Evolutionary conservation across 108 stramenopile species (phyloP), one percentile per base, ranked within the genome.

Genomic region (Cyclotella distinguenda): DNA sequence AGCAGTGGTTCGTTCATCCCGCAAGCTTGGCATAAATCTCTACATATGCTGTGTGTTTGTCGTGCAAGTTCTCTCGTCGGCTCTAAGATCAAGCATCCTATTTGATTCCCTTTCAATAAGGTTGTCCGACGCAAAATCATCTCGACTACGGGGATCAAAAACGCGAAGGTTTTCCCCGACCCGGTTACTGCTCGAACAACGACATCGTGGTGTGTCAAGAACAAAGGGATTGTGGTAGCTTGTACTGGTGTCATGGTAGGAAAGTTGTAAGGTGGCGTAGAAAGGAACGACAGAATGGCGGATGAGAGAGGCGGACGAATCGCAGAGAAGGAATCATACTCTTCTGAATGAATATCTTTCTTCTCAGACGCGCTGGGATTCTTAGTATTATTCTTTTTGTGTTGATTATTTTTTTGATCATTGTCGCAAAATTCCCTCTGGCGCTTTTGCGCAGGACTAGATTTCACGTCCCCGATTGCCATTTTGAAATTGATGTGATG

Each of bases 131-230:
- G 74, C 27, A 86, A 56, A 19, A 98, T 78, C 73, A 97, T 80
- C 78, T 99, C 97, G 4, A 98, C 79, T 7, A 87, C 76, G 3
- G 99, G 97, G 6, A 98, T 79, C 10, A 96, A 79, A 63, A 98
- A 99, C 11, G 97, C 95, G n/a, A 99, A 82, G 18, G 99, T 99
- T 72, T 99, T 99, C 3, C 99, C 99, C 9, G 74, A 79, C 0
- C 99, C 99, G 6, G 99, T 99, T 3, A 95, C 91, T 13, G 99
- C 99, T 53, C 98, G 93, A 3, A 97, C 99, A 23, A 91, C 89
- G 0, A 98, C 97, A 74, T 99, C 99, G 68, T 97, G 96, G 68
- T 98, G 86, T 6, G 82, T 79, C 18, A 99, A 68, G 63, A 99
- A 96, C 11, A 97, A 77, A 0, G 99, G 99, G 30, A 99, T 95